A percentile compares a stretch with the other conserved stretches of the same genome.
These are phyloP conservation scores for Lantana camara DNA, from an alignment of 257 asterid genomes.

Conservation along the genomic window DNA sequence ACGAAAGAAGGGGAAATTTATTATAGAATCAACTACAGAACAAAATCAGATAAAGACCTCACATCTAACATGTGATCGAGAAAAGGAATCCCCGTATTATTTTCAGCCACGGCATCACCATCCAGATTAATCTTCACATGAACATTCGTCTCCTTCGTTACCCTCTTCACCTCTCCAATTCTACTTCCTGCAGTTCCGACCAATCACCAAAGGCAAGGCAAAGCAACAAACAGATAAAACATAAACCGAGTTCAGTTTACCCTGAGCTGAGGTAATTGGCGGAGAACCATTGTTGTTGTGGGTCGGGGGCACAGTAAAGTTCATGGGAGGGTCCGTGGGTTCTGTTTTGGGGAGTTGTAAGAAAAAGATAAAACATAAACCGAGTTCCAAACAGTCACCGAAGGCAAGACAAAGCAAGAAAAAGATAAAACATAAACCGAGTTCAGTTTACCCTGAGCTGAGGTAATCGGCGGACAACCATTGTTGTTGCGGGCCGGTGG, in stretches of 20 bases:
- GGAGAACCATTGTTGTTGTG: constrained; percentile 57
- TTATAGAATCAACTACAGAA: background rate
- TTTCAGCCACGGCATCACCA: constrained; percentile 84
- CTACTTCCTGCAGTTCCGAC: constrained; percentile 45
- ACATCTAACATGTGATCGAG: constrained; percentile 99
- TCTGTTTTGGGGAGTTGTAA: constrained; percentile 26
- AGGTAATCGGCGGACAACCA: no score
- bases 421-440: no score
- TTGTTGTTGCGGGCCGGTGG: no score
- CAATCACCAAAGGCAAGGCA: background rate
- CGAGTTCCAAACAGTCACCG: no score
- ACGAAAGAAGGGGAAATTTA: background rate
- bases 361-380: no score
- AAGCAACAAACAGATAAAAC: background rate
- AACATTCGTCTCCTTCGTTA: constrained; percentile 89
- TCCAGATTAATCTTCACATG: constrained; percentile 81
- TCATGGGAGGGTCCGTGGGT: constrained; percentile 38
- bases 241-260: constrained; percentile 30
- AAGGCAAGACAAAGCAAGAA: no score
- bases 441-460: no score
- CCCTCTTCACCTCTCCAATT: constrained; percentile 91
- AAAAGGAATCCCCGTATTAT: constrained; percentile 80
- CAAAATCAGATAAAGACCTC: constrained; percentile 28
- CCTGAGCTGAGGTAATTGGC: constrained; percentile 34
- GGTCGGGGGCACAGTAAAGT: constrained; percentile 38